Evolutionary conservation across 192 early-diverging fungal genomes (phyloP), one percentile per base, ranked within the genome.

Genomic region (Coemansia sp.): DNA sequence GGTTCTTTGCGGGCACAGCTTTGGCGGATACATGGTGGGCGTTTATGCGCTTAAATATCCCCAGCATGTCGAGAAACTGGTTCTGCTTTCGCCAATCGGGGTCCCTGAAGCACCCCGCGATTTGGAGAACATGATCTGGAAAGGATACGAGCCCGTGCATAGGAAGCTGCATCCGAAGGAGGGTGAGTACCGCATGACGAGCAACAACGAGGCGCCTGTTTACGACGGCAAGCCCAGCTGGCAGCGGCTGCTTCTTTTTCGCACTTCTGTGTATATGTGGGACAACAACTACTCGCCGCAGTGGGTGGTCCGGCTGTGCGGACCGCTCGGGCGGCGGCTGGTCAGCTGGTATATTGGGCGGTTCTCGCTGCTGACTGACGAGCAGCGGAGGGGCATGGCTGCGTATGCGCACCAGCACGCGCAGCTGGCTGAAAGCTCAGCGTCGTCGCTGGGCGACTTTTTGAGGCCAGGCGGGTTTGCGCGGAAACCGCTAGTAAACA

Each of bases 31-130:
- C 78, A 87, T 99, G 72, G 87, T 90, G 9, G 71, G 90, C 1
- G 86, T 86, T 3, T 99, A 99, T 71, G 92, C 97, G 11, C 79
- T 96, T 20, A 92, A 92, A 67, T 92, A 97, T 72, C 95, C 95
- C 3, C 79, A 93, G 24, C 87, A 87, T 7, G 94, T 99, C 33
- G 91, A 93, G 64, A 92, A 92, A 66, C 86, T 99, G 44, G 89
- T 97, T 33, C 86, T 99, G 29, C 87, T 94, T 3, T 95, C 93
- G 50, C 96, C 96, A 16, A 91, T 89, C 63, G 93, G 93, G 53
- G 69, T 94, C 8, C 90, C 92, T 0, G 88, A 67, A 55, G 33
- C 57, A 46, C 87, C 85, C 40, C 60, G 65, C 2, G 79, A 75
- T 64, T 73, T 78, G 55, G 86, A 85, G 60, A 85, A 88, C 49